phyloP scores from a whole-genome alignment of 768 basidiomycete genomes.

The Dentipellis fragilis region DNA sequence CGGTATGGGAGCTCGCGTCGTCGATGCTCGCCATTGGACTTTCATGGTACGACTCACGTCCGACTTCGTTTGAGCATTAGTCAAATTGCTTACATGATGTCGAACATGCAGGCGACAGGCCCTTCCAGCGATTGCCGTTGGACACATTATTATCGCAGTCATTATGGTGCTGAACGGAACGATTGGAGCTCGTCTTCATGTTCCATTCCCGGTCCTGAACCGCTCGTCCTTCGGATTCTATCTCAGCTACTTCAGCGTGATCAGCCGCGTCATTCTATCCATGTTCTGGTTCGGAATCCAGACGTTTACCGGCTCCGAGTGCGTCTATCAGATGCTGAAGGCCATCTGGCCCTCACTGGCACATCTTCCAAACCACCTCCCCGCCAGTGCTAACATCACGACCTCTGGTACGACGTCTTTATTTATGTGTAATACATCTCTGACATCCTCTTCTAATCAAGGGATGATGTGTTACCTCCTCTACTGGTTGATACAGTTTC shows the following conservation, averaged over 20 bases:
- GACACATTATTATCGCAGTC: constrained; percentile 60
- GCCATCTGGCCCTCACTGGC: constrained; percentile 74
- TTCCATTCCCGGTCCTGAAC: constrained; percentile 72
- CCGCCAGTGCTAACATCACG: constrained; percentile 50
- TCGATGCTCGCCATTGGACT: constrained; percentile 70
- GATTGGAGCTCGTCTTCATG: constrained; percentile 64
- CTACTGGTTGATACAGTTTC: constrained; percentile 71
- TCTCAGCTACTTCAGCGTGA: constrained; percentile 78
- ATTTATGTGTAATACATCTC: not conserved
- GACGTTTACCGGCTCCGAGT: constrained; percentile 53
- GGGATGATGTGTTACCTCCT: constrained; percentile 70
- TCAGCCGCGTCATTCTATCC: constrained; percentile 64
- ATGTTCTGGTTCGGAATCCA: constrained; percentile 81
- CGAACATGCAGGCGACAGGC: constrained; percentile 44
- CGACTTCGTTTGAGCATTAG: too few species aligned
- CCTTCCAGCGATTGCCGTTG: constrained; percentile 58
- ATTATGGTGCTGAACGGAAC: constrained; percentile 75
- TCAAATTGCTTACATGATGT: too few species aligned
- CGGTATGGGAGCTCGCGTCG: constrained; percentile 49
- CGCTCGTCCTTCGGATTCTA: constrained; percentile 85
- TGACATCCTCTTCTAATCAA: constrained; percentile 14
- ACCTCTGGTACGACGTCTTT: constrained; percentile 35
- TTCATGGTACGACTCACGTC: constrained; percentile 43
- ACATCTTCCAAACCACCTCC: constrained; percentile 53
- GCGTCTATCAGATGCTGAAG: constrained; percentile 64